Evolutionary conservation across 1,139 yeast genomes (phyloP), one percentile per base, ranked within the genome.

Genomic region (Blastobotrys ciferrii): DNA sequence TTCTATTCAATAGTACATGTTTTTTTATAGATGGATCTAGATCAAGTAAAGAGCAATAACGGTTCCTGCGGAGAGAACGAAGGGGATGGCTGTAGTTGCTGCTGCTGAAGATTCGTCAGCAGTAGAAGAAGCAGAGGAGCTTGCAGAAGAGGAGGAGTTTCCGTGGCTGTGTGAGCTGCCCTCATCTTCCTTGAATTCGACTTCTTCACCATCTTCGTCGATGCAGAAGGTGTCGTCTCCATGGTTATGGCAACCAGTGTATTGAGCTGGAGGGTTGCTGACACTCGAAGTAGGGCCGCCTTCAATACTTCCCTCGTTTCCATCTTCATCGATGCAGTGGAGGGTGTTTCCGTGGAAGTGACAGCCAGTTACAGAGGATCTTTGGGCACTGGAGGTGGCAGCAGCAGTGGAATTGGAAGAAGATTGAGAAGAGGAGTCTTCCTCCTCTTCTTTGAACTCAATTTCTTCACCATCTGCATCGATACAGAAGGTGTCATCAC

Each of bases 181-280:
- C n/a, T 45, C 56, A 41, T 58, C 62, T 1, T 47, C 51, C 18
- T 53, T 48, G 42, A 67, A 68, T 43, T 62, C 60, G 2, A 65
- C 65, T 47, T 67, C 70, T 6, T 58, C 53, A 11, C 56, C 60
- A 19, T 47, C 50, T 11, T 41, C 36, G 2, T 49, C 45, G 52
- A 64, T 45, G 47, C 73, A 69, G 40, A 51, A 67, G 0, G 61
- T 60, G 14, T 60, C 63, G 4, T 52, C 42, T 4, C 57, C 71
- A 52, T 69, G 72, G 1, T 52, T 30, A 50, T 68, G 73, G 53
- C 73, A 69, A 0, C 59, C 63, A 9, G 68, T 58, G 46, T 65
- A 69, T 37, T 58, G 58, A 17, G 53, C 30, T 4, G 68, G 68
- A 0, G 65, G 62, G n/a, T 36, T 14, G 19, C 51, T 48, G 5